Percentiles rank a stretch among this genome's conserved stretches.
Conservation (phyloP, 257 asterid species). For the Striga asiatica region DNA sequence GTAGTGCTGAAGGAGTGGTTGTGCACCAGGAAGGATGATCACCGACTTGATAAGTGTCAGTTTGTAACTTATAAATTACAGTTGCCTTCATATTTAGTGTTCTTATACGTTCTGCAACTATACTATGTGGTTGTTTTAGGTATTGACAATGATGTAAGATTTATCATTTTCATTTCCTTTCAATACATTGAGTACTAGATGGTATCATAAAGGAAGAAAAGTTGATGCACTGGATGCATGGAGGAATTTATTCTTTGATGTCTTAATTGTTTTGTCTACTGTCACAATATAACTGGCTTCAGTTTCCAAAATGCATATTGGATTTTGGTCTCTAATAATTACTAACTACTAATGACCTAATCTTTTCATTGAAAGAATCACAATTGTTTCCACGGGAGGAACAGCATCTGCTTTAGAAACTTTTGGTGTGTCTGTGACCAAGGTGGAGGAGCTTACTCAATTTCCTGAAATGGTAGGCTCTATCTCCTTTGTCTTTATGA, state of each 20-base stretch:
- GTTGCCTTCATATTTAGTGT: no score
- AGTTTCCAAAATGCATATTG: neutral
- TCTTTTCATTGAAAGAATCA: slow-evolving; percentile 33
- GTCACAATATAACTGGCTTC: slow-evolving; percentile 8
- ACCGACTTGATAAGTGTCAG: no score
- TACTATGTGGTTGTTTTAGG: neutral
- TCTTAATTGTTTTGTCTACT: no score
- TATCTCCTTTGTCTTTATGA: slow-evolving; percentile 6
- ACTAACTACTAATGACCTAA: neutral
- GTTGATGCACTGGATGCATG: neutral
- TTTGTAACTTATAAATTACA: no score
- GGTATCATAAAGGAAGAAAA: neutral
- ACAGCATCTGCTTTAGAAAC: slow-evolving; percentile 75
- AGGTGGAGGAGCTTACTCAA: slow-evolving; percentile 85
- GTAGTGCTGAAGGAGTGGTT: neutral
- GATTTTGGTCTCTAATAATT: neutral
- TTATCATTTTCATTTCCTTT: neutral
- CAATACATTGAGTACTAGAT: neutral
- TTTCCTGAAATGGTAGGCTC: slow-evolving; percentile 86
- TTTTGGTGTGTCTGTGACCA: slow-evolving; percentile 72
- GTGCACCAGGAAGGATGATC: no score
- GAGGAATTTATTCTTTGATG: slow-evolving; percentile 2
- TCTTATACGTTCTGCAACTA: neutral
- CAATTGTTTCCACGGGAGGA: slow-evolving; percentile 96
- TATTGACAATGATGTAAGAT: neutral